A percentile compares a stretch with the other conserved stretches of the same genome.
Evolutionary conservation across 1,284 basidiomycete genomes (phyloP).

Genomic region (Ustilago esculenta): DNA sequence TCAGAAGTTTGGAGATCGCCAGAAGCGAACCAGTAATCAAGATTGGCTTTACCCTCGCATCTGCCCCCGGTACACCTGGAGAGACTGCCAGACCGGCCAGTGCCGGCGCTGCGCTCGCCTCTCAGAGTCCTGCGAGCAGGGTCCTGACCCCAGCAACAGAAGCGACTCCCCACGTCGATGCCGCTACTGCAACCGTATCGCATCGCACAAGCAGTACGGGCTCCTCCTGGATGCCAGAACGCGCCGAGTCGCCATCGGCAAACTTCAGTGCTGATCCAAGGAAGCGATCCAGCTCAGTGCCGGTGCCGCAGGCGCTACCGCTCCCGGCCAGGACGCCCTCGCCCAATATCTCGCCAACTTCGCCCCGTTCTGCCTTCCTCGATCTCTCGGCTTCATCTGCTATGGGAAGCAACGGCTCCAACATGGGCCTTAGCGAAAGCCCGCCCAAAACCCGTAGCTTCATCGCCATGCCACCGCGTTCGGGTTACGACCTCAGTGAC

Average conservation of each 20-base stretch:
- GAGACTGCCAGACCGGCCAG: slow-evolving; percentile 7
- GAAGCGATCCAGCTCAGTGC: slow-evolving; percentile 28
- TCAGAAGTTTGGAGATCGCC: slow-evolving; percentile 33
- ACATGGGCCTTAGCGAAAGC: slow-evolving; percentile 49
- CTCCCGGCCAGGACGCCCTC: slow-evolving; percentile 36
- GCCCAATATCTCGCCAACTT: slow-evolving; percentile 40
- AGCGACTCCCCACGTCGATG: slow-evolving; percentile 33
- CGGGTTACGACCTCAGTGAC: slow-evolving; percentile 65
- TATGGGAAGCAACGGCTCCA: slow-evolving; percentile 10
- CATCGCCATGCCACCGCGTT: slow-evolving; percentile 66
- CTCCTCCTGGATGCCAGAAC: slow-evolving; percentile 36
- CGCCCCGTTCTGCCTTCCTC: slow-evolving; percentile 43
- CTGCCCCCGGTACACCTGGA: background rate
- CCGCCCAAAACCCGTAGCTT: slow-evolving; percentile 66
- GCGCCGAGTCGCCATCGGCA: slow-evolving; percentile 29
- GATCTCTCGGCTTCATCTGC: slow-evolving; percentile 21
- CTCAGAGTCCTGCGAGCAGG: slow-evolving; percentile 30
- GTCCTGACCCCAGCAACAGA: slow-evolving; percentile 40
- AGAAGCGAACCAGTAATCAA: slow-evolving; percentile 31
- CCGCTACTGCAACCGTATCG: slow-evolving; percentile 24
- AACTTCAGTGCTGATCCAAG: slow-evolving; percentile 20
- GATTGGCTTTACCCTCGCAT: slow-evolving; percentile 33
- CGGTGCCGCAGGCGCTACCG: slow-evolving; percentile 19
- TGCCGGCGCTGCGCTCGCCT: slow-evolving; percentile 2
- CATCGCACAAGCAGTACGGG: slow-evolving; percentile 27